Conservation (phyloP, 805 yeast genomes). For the Brettanomyces naardenensis region DNA sequence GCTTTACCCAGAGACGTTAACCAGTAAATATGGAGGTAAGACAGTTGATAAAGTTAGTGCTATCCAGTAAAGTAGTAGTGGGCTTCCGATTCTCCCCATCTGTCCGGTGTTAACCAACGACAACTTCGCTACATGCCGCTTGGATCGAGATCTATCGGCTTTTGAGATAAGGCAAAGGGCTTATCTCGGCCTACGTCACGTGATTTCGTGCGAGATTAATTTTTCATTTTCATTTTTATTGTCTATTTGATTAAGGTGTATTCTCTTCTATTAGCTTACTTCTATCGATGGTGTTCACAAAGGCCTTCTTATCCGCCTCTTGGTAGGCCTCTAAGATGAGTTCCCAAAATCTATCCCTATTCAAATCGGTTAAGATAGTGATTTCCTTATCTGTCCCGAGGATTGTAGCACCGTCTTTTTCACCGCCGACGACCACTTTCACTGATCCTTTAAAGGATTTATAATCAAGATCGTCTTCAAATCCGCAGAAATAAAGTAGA, state of each 20-base stretch:
- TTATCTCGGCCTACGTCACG: too few relatives aligned
- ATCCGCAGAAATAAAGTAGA: slow-evolving; percentile 37
- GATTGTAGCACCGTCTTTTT: slow-evolving; percentile 8
- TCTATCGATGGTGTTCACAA: slow-evolving; percentile 10
- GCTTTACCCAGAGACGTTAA: too few relatives aligned
- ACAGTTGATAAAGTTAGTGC: too few relatives aligned
- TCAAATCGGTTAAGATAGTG: background rate
- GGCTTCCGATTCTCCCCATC: too few relatives aligned
- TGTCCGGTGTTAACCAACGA: too few relatives aligned
- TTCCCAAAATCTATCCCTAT: slow-evolving; percentile 29
- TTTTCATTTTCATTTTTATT: background rate
- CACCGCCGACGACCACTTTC: slow-evolving; percentile 8
- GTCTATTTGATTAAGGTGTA: slow-evolving; percentile 1
- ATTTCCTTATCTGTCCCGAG: slow-evolving; percentile 6
- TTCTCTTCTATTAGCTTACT: slow-evolving; percentile 5
- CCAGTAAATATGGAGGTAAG: too few relatives aligned
- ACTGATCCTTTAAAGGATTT: slow-evolving; percentile 13
- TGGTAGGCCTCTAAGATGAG: slow-evolving; percentile 31
- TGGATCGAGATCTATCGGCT: too few relatives aligned
- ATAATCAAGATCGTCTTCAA: slow-evolving; percentile 14
- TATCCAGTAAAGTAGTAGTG: too few relatives aligned
- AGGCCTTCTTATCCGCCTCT: slow-evolving; percentile 24
- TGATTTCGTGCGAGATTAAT: too few relatives aligned
- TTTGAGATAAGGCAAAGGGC: too few relatives aligned
- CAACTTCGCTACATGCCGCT: too few relatives aligned